A percentile compares a stretch with the other conserved stretches of the same genome.
Conservation (phyloP, 169 alveolate genomes). For the Plasmodium vivax region DNA sequence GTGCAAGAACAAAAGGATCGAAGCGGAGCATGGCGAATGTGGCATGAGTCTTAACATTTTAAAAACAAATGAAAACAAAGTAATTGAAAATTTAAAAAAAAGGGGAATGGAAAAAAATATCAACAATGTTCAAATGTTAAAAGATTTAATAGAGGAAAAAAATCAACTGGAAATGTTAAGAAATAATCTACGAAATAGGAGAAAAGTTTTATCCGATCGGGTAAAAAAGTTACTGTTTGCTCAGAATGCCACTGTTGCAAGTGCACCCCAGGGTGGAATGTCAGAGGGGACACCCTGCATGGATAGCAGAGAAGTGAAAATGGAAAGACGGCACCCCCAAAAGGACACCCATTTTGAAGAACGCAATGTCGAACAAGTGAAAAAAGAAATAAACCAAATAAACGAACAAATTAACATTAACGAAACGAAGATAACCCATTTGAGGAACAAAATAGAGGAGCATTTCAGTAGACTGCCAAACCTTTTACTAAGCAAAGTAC, state of each 20-base stretch:
- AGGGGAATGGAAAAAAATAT: slow-evolving; percentile 56
- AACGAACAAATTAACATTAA: slow-evolving; percentile 9
- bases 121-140: slow-evolving; percentile 1
- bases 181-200: slow-evolving; percentile 59
- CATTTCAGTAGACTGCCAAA: slow-evolving; percentile 51
- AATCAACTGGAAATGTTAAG: slow-evolving; percentile 28
- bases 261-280: neutral
- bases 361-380: slow-evolving; percentile 16
- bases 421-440: slow-evolving; percentile 30
- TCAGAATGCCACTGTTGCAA: neutral
- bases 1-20: neutral
- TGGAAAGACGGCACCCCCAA: neutral
- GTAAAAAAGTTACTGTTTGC: slow-evolving; percentile 26
- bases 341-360: neutral
- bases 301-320: neutral
- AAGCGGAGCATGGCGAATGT: neutral
- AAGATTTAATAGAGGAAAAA: slow-evolving; percentile 43
- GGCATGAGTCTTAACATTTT: slow-evolving; percentile 50
- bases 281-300: neutral
- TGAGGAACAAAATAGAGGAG: slow-evolving; percentile 25
- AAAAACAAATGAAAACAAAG: slow-evolving; percentile 33
- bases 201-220: slow-evolving; percentile 60
- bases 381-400: slow-evolving; percentile 49
- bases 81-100: slow-evolving; percentile 59
- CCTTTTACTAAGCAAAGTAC: slow-evolving; percentile 41